These are phyloP conservation scores for Acephala macrosclerotiorum DNA, from an alignment of 2,329 filamentous ascomycete species.

Conservation along the genomic window DNA sequence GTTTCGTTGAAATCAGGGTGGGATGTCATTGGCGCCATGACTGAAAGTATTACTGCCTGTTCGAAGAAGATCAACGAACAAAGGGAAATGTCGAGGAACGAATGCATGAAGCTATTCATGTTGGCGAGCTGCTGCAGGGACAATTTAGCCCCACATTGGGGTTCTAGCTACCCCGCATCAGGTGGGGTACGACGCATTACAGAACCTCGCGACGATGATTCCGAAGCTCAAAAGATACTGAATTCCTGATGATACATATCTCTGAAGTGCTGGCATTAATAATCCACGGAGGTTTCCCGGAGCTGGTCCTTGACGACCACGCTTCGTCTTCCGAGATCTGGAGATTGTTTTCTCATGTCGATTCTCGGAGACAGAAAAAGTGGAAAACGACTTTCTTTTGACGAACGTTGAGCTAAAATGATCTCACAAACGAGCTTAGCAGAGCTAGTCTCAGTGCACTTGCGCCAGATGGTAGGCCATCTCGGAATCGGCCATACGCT, in stretches of 20 bases:
- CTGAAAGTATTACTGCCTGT: neutral
- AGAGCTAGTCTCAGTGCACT: slow-evolving; percentile 1
- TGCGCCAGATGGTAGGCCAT: slow-evolving; percentile 11
- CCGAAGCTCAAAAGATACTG: neutral
- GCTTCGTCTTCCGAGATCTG: neutral
- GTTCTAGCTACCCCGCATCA: slow-evolving; percentile 9
- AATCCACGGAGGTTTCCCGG: slow-evolving; percentile 6
- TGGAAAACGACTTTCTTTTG: no score
- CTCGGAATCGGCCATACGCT: slow-evolving; percentile 8
- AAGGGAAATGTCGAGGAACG: neutral
- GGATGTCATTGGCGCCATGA: slow-evolving; percentile 24
- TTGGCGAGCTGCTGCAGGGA: neutral
- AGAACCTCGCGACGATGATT: slow-evolving; percentile 4
- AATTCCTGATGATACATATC: neutral
- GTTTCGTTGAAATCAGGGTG: slow-evolving; percentile 40
- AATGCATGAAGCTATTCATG: neutral
- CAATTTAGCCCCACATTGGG: slow-evolving; percentile 6
- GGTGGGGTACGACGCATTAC: neutral
- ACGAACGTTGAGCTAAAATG: neutral
- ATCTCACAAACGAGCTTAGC: neutral
- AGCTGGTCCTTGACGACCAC: no score
- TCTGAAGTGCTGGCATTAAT: neutral
- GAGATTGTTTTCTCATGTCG: neutral
- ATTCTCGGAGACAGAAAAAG: no score
- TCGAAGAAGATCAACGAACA: no score